A percentile compares a stretch with the other conserved stretches of the same genome.
These are phyloP conservation scores for Colletotrichum eleusines DNA, from an alignment of 2,329 filamentous ascomycete species.

Conservation along the genomic window DNA sequence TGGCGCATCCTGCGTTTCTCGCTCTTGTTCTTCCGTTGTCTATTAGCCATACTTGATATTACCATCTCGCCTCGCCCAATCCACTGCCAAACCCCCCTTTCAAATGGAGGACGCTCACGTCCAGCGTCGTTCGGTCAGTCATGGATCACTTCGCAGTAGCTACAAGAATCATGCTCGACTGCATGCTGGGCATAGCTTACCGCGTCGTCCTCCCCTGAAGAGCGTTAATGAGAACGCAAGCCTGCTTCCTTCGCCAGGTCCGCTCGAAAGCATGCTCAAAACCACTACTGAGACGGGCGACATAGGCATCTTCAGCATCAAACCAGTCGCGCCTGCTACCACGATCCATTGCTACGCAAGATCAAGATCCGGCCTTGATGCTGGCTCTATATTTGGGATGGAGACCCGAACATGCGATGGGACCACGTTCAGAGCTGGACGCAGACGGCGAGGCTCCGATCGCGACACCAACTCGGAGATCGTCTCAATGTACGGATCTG, in stretches of 20 bases:
- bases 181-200: constrained; percentile 29
- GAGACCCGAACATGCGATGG: constrained; percentile 50
- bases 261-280: constrained; percentile 74
- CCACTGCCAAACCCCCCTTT: background rate
- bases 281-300: constrained; percentile 76
- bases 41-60: constrained; percentile 32
- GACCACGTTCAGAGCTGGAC: constrained; percentile 54
- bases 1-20: background rate
- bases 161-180: constrained; percentile 48
- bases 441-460: constrained; percentile 60
- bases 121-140: constrained; percentile 54
- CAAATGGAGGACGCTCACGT: constrained; percentile 49
- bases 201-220: constrained; percentile 58
- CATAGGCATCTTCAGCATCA: constrained; percentile 71
- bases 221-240: constrained; percentile 58
- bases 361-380: constrained; percentile 48
- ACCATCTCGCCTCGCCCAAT: constrained; percentile 9
- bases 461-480: constrained; percentile 67
- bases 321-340: constrained; percentile 53
- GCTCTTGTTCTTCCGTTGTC: constrained; percentile 7
- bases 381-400: constrained; percentile 46
- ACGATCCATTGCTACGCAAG: constrained; percentile 48
- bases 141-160: constrained; percentile 53
- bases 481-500: constrained; percentile 66
- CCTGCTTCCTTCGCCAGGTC: constrained; percentile 62